These are phyloP conservation scores for Coprinellus aureogranulatus DNA, from an alignment of 768 basidiomycete genomes.

Conservation along the genomic window DNA sequence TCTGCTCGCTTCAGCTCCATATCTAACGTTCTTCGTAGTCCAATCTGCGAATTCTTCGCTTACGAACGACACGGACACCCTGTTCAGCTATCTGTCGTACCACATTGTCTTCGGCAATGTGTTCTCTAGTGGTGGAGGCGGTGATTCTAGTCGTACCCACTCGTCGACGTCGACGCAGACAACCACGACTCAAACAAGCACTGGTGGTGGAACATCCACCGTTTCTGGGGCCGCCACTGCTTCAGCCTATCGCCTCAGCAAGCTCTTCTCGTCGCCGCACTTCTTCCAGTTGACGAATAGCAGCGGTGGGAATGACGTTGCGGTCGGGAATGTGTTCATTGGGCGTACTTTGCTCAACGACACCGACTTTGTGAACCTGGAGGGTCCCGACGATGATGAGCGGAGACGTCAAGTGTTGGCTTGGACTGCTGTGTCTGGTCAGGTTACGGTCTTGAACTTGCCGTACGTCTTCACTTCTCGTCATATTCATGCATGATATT, in stretches of 20 bases:
- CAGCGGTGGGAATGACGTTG: background rate
- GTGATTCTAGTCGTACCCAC: slow-evolving; percentile 2
- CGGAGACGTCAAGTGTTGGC: slow-evolving; percentile 57
- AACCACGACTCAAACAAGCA: background rate
- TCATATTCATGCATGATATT: background rate
- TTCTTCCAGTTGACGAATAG: background rate
- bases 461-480: slow-evolving; percentile 26
- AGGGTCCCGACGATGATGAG: slow-evolving; percentile 18
- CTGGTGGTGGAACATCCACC: too few relatives aligned
- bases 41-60: slow-evolving; percentile 13
- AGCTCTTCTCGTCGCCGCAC: background rate
- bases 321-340: slow-evolving; percentile 51
- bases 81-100: slow-evolving; percentile 53
- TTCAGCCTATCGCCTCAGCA: background rate
- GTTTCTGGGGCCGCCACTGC: too few relatives aligned
- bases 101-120: slow-evolving; percentile 57
- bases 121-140: slow-evolving; percentile 13
- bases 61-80: slow-evolving; percentile 15
- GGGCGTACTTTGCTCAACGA: slow-evolving; percentile 61
- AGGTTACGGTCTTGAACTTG: slow-evolving; percentile 45
- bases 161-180: background rate
- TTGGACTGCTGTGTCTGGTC: slow-evolving; percentile 19
- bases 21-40: slow-evolving; percentile 28
- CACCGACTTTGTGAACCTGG: slow-evolving; percentile 47
- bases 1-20: slow-evolving; percentile 15